Base-by-base conservation (phyloP, 805 yeast genomes). In the Starmerella bombicola region DNA sequence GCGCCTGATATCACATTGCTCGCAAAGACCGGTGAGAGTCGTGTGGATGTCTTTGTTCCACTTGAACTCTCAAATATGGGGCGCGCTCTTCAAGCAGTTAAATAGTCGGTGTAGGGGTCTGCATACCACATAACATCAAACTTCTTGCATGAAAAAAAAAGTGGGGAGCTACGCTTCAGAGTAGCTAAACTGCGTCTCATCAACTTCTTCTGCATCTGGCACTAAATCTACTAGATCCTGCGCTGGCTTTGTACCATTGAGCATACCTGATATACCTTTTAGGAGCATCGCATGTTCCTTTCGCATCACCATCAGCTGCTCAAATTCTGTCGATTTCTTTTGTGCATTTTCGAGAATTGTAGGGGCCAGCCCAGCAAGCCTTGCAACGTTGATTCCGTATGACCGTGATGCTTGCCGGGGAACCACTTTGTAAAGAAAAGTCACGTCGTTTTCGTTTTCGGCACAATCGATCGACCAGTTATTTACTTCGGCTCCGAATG, bases 321-420 rank as follows among this genome's bases (percentile, higher is more conserved):
- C 60, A 37, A 56, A 37, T 18, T 55, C 57, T 7, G 22, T 19
- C 10, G 61, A 50, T 35, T 52, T 57, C 5, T 19, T 28, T 10
- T 43, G 44, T 2, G 64, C 64, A 1, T 34, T 35, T 5, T 43
- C 31, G 7, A 60, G 34, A 3, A 60, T 46, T 1, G 36, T 19
- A 12, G 31, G 36, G 3, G 60, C 58, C 4, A 85, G 59, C 0
- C 73, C 73, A 0, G 95, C 91, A 42, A 84, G 53, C 44, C 73
- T 69, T 0, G 95, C 95, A 29, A 83, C 93, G 54, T 85, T 82
- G 26, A 86, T 63, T 1, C 95, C 96, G 57, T 78, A 84, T 41
- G 86, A 80, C 40, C 76, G 70, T 31, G 71, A 60, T 29, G 80
- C 70, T 3, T 62, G 60, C 0, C 80, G 82, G 9, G 55, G 50